Percentiles rank a stretch among this genome's conserved stretches.
phyloP scores from a whole-genome alignment of 495 filamentous ascomycete species.

The Podospora conica region DNA sequence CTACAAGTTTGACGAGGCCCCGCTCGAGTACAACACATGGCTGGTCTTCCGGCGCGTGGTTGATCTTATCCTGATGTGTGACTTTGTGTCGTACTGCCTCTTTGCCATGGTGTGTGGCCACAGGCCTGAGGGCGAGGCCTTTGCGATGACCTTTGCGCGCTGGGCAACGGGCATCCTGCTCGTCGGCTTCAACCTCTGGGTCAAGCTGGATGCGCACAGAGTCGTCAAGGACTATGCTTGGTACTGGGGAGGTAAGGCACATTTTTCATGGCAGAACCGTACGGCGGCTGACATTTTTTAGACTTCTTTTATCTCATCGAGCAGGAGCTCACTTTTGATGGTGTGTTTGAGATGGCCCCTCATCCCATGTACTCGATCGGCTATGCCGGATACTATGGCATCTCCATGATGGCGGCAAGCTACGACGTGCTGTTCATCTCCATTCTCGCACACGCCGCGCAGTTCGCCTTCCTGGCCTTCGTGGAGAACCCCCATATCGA shows the following conservation, averaged over 20 bases:
- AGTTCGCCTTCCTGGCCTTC: conserved; percentile 82
- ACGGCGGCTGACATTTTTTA: conserved; percentile 9
- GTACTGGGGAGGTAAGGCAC: conserved; percentile 76
- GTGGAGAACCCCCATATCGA: conserved; percentile 98
- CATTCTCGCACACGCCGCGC: conserved; percentile 86
- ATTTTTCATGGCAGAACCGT: background rate
- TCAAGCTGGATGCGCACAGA: conserved; percentile 93
- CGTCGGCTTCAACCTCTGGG: conserved; percentile 97
- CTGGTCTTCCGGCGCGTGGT: conserved; percentile 90
- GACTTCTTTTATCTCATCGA: conserved; percentile 99
- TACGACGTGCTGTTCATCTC: conserved; percentile 96
- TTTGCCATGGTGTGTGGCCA: conserved; percentile 87
- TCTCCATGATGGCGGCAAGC: conserved; percentile 97
- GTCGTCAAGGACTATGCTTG: conserved; percentile 99
- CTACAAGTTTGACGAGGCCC: conserved; percentile 88
- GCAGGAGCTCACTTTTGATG: conserved; percentile 95
- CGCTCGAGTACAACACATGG: conserved; percentile 98
- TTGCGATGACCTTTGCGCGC: conserved; percentile 60
- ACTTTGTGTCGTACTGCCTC: conserved; percentile 92
- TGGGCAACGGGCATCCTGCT: conserved; percentile 76
- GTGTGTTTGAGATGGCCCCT: conserved; percentile 97
- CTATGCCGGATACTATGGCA: conserved; percentile 96
- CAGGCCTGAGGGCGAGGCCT: conserved; percentile 62
- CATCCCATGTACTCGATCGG: conserved; percentile 99
- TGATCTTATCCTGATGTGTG: conserved; percentile 95